A percentile compares a stretch with the other conserved stretches of the same genome.
Evolutionary conservation across 106 monocot genomes (phyloP).

Genomic region (Platanthera guangdongensis): DNA sequence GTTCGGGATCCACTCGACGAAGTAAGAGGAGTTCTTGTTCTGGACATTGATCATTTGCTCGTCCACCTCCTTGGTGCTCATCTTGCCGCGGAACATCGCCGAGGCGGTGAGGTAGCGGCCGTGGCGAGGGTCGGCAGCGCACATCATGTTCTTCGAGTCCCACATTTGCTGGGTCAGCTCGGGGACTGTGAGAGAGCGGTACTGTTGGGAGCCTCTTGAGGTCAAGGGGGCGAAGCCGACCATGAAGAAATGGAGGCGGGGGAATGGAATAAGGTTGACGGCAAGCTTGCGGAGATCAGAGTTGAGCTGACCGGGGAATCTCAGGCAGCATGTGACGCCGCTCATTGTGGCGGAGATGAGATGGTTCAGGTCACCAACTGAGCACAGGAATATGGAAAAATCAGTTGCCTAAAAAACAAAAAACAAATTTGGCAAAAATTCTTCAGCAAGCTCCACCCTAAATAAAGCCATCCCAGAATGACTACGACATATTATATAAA

Average conservation of each 20-base stretch:
- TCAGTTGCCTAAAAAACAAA: not conserved
- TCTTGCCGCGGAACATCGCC: conserved; percentile 83
- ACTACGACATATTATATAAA: too few relatives aligned
- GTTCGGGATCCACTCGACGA: conserved; percentile 86
- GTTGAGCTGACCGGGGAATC: conserved; percentile 78
- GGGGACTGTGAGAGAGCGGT: conserved; percentile 56
- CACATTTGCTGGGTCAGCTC: conserved; percentile 85
- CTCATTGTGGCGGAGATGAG: conserved; percentile 79
- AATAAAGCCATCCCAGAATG: too few relatives aligned
- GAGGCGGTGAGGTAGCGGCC: conserved; percentile 76
- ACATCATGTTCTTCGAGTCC: conserved; percentile 91
- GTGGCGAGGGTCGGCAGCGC: conserved; percentile 70
- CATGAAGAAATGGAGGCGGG: conserved; percentile 87
- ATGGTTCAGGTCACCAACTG: conserved; percentile 55
- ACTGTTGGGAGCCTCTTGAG: conserved; percentile 74
- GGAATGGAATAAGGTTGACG: conserved; percentile 78
- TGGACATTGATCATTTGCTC: conserved; percentile 84
- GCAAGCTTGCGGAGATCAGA: conserved; percentile 76
- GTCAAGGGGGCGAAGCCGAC: conserved; percentile 71
- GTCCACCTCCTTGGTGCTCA: conserved; percentile 80
- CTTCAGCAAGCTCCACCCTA: too few relatives aligned
- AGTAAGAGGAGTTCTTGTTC: conserved; percentile 92
- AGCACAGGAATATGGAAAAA: not conserved
- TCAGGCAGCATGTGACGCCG: conserved; percentile 71
- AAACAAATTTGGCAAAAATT: not conserved